Percentiles rank a stretch among this genome's conserved stretches.
These are phyloP conservation scores for Prunus mongolica DNA, from an alignment of 306 rosid genomes.

Conservation along the genomic window DNA sequence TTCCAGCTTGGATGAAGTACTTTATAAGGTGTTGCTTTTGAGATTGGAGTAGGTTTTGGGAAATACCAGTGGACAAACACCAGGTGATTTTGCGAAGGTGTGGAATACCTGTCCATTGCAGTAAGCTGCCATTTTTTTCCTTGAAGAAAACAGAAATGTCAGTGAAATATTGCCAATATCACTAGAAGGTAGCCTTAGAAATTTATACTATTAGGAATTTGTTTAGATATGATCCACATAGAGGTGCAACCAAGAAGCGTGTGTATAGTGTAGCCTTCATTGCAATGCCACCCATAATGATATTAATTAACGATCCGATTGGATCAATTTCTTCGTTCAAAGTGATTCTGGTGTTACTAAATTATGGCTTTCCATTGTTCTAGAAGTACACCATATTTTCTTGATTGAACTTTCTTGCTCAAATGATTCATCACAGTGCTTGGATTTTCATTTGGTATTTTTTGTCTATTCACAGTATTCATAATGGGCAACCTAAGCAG, in stretches of 20 bases:
- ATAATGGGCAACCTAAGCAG: constrained; percentile 73
- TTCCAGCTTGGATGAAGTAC: not conserved
- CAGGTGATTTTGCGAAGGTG: not conserved
- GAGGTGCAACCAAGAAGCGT: not conserved
- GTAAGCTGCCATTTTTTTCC: not conserved
- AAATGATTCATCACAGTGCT: too few relatives aligned
- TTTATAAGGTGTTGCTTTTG: not conserved
- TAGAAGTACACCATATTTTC: not conserved
- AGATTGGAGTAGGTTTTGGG: not conserved
- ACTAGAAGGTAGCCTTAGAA: not conserved
- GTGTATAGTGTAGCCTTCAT: not conserved
- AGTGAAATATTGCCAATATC: not conserved
- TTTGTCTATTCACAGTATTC: constrained; percentile 50
- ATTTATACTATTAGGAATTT: not conserved
- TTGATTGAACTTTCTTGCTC: not conserved
- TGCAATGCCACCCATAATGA: not conserved
- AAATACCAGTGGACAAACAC: not conserved
- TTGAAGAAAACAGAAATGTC: not conserved
- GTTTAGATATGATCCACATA: not conserved
- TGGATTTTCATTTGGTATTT: too few relatives aligned
- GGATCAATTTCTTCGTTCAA: not conserved
- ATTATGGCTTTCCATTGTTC: not conserved
- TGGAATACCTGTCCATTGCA: not conserved
- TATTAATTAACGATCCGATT: not conserved
- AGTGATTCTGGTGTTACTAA: not conserved